Evolutionary conservation across 306 rosid species (phyloP), one percentile per base, ranked within the genome.

Genomic region (Cicer cuneatum): DNA sequence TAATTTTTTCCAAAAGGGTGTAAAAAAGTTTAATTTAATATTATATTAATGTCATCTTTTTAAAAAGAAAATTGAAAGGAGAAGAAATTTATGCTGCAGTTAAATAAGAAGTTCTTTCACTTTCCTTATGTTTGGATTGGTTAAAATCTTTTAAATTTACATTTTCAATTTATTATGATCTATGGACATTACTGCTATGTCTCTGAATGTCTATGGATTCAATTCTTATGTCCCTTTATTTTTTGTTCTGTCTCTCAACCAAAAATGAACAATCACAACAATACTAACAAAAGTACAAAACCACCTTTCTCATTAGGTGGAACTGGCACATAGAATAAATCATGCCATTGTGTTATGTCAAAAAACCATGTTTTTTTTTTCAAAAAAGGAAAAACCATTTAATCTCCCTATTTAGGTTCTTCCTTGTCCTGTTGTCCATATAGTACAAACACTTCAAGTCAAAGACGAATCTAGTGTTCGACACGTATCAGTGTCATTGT

Each of bases 201-300:
- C 43, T 12, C 42, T 70, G 68, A 70, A 63, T 69, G 66, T 35
- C 19, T 47, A 21, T 21, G 63, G 21, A 59, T 21, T 59, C 54
- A 19, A n/a, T 58, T 16, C 39, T 6, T 57, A 2, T 56, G 60
- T 46, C n/a, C 13, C 52, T 11, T 9, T 7, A 11, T 59, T 39
- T 11, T 54, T 8, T 53, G 40, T 39, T 18, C 2, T 9, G 35
- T 40, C 19, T 0, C 45, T n/a, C 18, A 18, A 52, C 33, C 60
- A 33, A 66, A 54, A 54, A 5, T 42, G 73, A 21, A 53, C 59
- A n/a, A 64, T 51, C 8, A 58, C 41, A 29, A n/a, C 7, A 9
- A 10, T 24, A 21, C 7, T 5, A 41, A 52, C 11, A 16, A 16
- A 52, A 52, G 58, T 56, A 56, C 62, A 56, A 56, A 56, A 21